phyloP scores from a whole-genome alignment of 2,329 filamentous ascomycete species.

The Parastagonospora avenae region DNA sequence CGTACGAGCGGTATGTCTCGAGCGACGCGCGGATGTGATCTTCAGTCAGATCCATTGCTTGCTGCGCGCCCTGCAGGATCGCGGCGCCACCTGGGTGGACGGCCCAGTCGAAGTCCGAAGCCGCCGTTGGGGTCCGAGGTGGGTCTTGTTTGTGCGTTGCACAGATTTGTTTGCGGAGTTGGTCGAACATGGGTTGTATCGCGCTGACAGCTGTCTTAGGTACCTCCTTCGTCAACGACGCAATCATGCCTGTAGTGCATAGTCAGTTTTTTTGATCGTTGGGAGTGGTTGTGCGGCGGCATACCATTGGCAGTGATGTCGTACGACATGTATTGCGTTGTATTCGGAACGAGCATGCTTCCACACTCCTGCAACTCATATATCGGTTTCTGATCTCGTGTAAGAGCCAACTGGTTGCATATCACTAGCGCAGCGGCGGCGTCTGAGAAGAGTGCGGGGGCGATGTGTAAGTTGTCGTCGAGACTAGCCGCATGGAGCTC shows the following conservation, averaged over 20 bases:
- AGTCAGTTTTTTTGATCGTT: neutral
- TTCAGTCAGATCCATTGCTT: slow-evolving; percentile 60
- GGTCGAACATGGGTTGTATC: slow-evolving; percentile 41
- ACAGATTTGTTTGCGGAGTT: slow-evolving; percentile 12
- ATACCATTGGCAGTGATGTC: slow-evolving; percentile 66
- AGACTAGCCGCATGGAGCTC: slow-evolving; percentile 66
- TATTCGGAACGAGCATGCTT: slow-evolving; percentile 65
- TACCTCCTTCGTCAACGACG: slow-evolving; percentile 29
- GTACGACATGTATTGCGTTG: slow-evolving; percentile 67
- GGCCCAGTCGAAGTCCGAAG: slow-evolving; percentile 72
- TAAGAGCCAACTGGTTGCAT: slow-evolving; percentile 64
- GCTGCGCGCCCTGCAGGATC: slow-evolving; percentile 68
- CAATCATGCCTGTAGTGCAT: slow-evolving; percentile 20
- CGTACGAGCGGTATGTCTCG: slow-evolving; percentile 69
- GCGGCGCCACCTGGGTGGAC: slow-evolving; percentile 72
- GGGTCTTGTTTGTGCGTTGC: slow-evolving; percentile 21
- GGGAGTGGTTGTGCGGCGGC: slow-evolving; percentile 14
- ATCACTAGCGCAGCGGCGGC: slow-evolving; percentile 70
- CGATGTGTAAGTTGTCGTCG: slow-evolving; percentile 65
- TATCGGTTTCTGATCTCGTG: slow-evolving; percentile 38
- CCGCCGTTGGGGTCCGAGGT: slow-evolving; percentile 36
- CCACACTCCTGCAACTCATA: slow-evolving; percentile 71
- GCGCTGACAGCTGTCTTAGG: slow-evolving; percentile 19
- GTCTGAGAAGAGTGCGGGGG: slow-evolving; percentile 70
- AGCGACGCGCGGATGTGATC: slow-evolving; percentile 74